Conservation (phyloP, 805 yeast genomes). For the Debaryomyces maramus region DNA sequence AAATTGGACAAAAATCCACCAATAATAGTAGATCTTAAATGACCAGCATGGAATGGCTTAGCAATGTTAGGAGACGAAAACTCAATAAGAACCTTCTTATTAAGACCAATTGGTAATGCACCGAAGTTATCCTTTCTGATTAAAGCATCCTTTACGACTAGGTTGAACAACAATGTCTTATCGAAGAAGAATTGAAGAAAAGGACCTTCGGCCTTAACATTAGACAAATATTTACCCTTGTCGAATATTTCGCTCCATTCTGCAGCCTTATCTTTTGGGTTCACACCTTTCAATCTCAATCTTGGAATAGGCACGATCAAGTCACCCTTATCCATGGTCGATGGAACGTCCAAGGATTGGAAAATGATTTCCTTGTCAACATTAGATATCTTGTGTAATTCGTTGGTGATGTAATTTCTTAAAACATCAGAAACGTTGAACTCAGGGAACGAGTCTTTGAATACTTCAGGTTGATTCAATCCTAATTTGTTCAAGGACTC, state of each 20-base stretch:
- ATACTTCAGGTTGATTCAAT: constrained; percentile 42
- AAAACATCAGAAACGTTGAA: constrained; percentile 81
- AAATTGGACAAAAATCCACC: constrained; percentile 93
- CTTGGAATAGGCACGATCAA: constrained; percentile 90
- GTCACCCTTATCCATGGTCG: constrained; percentile 88
- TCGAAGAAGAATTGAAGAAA: constrained; percentile 87
- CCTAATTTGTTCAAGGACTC: constrained; percentile 37
- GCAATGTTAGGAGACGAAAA: constrained; percentile 98
- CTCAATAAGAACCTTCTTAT: constrained; percentile 75
- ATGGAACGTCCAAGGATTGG: constrained; percentile 86
- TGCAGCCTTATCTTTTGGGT: constrained; percentile 66
- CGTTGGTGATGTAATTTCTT: constrained; percentile 85
- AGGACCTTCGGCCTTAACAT: constrained; percentile 82
- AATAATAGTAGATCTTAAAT: constrained; percentile 93
- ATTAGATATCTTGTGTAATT: constrained; percentile 69
- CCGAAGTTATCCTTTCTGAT: constrained; percentile 67
- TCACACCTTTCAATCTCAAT: constrained; percentile 73
- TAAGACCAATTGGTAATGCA: constrained; percentile 66
- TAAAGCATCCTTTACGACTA: constrained; percentile 71
- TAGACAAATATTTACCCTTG: constrained; percentile 62
- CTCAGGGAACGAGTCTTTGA: constrained; percentile 66
- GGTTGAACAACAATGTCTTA: constrained; percentile 61
- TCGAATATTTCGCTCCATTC: constrained; percentile 83
- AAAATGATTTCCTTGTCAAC: constrained; percentile 69
- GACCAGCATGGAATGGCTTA: constrained; percentile 99